A percentile compares a stretch with the other conserved stretches of the same genome.
phyloP scores from a whole-genome alignment of 495 filamentous ascomycete genomes.

The Polyplosphaeria fusca region DNA sequence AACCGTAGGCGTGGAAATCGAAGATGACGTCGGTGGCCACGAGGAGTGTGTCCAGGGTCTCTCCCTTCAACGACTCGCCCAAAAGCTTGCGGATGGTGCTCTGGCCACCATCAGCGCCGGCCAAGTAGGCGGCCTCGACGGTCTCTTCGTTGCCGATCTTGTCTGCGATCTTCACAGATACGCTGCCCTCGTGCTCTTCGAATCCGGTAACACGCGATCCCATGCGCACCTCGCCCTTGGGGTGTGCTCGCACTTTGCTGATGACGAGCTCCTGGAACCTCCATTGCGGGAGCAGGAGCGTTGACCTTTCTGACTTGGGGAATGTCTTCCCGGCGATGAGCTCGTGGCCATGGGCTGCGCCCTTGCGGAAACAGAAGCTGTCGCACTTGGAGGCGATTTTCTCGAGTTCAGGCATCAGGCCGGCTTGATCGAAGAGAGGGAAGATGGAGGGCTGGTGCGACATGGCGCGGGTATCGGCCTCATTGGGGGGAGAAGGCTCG shows the following conservation, averaged over 20 bases:
- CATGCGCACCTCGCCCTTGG: constrained; percentile 10
- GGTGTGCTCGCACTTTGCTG: not conserved
- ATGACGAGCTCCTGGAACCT: constrained; percentile 17
- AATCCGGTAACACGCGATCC: constrained; percentile 3
- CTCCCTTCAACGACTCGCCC: constrained; percentile 1
- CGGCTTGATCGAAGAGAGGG: constrained; percentile 14
- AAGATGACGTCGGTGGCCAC: constrained; percentile 19
- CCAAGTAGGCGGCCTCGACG: constrained; percentile 2
- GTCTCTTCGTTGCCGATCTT: not conserved
- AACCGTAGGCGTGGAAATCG: constrained; percentile 11
- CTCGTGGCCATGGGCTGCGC: not conserved
- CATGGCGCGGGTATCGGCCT: constrained; percentile 8
- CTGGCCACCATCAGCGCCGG: constrained; percentile 20
- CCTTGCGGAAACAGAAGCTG: constrained; percentile 11
- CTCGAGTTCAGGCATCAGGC: constrained; percentile 1
- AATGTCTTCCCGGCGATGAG: constrained; percentile 10
- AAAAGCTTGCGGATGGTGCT: not conserved
- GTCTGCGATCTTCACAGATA: not conserved
- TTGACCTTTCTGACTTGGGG: not conserved
- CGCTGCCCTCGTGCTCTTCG: not conserved
- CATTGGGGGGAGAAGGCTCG: not conserved
- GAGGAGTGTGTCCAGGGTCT: constrained; percentile 8
- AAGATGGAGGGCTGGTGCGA: constrained; percentile 21
- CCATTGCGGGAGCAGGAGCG: constrained; percentile 20
- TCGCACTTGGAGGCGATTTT: constrained; percentile 1